Conservation (phyloP, 108 stramenopile genomes). For the Thalassiosira profunda region DNA sequence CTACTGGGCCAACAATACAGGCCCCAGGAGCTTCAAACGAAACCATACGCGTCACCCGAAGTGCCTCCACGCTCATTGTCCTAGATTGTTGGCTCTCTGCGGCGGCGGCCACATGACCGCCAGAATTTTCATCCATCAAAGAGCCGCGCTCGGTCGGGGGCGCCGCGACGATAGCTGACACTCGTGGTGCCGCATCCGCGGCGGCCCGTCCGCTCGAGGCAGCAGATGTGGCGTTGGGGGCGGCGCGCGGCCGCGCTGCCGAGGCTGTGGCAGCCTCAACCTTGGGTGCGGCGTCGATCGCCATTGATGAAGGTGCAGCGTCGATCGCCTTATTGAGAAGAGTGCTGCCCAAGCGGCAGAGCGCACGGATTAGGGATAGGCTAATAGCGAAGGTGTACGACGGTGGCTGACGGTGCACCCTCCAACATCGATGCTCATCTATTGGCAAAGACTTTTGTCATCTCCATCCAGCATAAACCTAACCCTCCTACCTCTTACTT, state of each 20-base stretch:
- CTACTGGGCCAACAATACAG: conserved; percentile 49
- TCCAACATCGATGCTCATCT: no score
- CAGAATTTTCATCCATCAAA: background rate
- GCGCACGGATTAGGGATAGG: no score
- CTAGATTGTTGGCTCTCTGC: background rate
- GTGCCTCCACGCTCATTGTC: conserved; percentile 27
- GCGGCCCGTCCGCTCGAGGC: conserved; percentile 5
- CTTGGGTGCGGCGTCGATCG: conserved; percentile 56
- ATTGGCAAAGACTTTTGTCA: no score
- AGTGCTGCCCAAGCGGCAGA: no score
- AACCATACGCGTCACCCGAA: conserved; percentile 32
- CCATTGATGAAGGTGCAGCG: no score
- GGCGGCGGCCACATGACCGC: background rate
- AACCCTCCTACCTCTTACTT: no score
- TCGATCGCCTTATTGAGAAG: no score
- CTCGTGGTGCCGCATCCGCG: conserved; percentile 34
- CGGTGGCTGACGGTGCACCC: no score
- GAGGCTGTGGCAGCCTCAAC: conserved; percentile 54
- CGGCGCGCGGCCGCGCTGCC: conserved; percentile 8
- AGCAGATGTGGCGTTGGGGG: conserved; percentile 38
- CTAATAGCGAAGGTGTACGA: no score
- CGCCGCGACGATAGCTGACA: conserved; percentile 33
- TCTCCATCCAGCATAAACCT: no score
- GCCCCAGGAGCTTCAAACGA: conserved; percentile 62
- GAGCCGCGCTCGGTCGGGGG: conserved; percentile 10